Percentiles rank a stretch among this genome's conserved stretches.
phyloP scores from a whole-genome alignment of 106 monocot species.

The Posidonia australis region DNA sequence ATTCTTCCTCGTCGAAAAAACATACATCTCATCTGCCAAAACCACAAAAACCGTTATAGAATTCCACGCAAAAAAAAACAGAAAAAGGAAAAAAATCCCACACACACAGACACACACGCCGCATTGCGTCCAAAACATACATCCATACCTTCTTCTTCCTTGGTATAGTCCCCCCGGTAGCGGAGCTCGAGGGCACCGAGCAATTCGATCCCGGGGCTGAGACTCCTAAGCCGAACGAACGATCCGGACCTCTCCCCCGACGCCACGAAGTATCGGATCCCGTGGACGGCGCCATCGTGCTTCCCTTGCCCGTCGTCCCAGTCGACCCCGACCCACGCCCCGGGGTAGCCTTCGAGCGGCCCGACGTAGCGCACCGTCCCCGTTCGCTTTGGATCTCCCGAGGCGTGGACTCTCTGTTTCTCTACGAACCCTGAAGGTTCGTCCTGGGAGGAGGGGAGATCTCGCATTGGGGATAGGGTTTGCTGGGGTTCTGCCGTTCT shows the following conservation, averaged over 20 bases:
- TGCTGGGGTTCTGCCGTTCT: too few species aligned
- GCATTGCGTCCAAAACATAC: not conserved
- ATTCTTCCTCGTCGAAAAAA: constrained; percentile 63
- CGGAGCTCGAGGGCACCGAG: constrained; percentile 30
- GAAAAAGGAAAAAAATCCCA: too few species aligned
- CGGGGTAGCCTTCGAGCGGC: constrained; percentile 38
- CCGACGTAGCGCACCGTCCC: constrained; percentile 85
- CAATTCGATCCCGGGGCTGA: constrained; percentile 36
- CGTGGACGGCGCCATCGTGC: constrained; percentile 63
- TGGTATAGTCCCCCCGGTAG: constrained; percentile 56
- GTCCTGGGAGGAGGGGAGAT: not conserved
- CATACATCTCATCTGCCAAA: constrained; percentile 96
- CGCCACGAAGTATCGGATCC: constrained; percentile 55
- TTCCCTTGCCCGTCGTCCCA: constrained; percentile 83
- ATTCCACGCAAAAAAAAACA: too few species aligned
- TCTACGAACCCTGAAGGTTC: constrained; percentile 20
- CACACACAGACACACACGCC: too few species aligned
- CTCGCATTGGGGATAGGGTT: too few species aligned
- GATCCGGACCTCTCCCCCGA: constrained; percentile 43
- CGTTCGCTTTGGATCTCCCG: constrained; percentile 41
- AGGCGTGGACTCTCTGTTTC: constrained; percentile 62
- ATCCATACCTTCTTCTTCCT: constrained; percentile 66
- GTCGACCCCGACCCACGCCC: constrained; percentile 76
- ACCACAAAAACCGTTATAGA: not conserved
- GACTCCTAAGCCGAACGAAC: constrained; percentile 49